A percentile compares a stretch with the other conserved stretches of the same genome.
Conservation (phyloP, 257 asterid genomes). For the Penstemon eatonii region DNA sequence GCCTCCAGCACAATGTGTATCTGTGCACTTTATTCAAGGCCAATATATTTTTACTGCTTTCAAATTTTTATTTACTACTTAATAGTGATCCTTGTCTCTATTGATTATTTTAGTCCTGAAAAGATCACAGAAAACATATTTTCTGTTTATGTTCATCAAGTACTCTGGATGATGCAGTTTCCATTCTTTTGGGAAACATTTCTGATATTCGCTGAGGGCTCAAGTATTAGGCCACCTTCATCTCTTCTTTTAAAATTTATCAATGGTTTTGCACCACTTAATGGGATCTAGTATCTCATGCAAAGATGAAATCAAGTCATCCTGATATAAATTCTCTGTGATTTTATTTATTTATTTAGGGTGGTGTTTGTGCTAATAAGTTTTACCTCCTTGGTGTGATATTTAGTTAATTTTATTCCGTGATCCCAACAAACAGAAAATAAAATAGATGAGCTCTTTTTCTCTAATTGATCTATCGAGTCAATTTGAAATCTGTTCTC, state of each 20-base stretch:
- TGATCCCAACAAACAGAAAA: neutral
- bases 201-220: too few species aligned
- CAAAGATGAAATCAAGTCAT: neutral
- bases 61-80: neutral
- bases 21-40: neutral
- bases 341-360: neutral
- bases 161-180: too few species aligned
- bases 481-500: neutral
- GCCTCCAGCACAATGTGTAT: neutral
- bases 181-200: too few species aligned
- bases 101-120: too few species aligned
- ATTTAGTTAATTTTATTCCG: neutral
- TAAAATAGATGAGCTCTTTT: neutral
- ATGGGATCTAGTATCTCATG: neutral
- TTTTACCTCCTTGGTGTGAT: neutral
- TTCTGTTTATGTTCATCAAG: too few species aligned
- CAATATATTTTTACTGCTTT: neutral
- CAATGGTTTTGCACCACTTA: neutral
- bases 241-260: too few species aligned
- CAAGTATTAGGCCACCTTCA: too few species aligned
- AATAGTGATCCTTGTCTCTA: neutral
- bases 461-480: constrained; percentile 9
- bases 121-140: too few species aligned
- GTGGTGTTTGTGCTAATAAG: neutral
- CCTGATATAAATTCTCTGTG: neutral